Evolutionary conservation across 257 asterid species (phyloP), one percentile per base, ranked within the genome.

Genomic region (Asclepias syriaca): DNA sequence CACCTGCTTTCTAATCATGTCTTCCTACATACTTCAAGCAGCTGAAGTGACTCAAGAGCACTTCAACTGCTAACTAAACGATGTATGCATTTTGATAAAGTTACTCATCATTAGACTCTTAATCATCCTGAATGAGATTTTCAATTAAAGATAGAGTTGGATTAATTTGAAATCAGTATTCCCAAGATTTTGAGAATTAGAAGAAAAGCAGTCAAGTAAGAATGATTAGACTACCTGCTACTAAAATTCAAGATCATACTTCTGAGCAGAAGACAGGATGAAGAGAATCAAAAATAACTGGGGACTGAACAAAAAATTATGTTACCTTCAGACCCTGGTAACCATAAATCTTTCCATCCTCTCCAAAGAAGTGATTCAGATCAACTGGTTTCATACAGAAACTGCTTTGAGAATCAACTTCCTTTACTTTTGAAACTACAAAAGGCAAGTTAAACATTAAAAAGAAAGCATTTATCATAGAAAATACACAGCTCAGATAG

Each of bases 311-410:
- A 9, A 8, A 29, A 39, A 69, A 11, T 22, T 3, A 54, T 24
- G 37, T 60, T 82, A 95, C 99, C 99, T 87, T 83, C 84, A 95
- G 79, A 48, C 87, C 92, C 81, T 80, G 81, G 74, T 90, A 90
- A 45, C 99, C 99, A 72, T 83, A 95, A 76, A 95, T 86, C 77
- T 78, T 92, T 51, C 96, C 97, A 16, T 87, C 98, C 29, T 85
- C 97, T 70, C 80, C 97, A 73, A 90, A 92, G 79, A 92, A 95
- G 13, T 40, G 80, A 80, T 77, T 86, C 78, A 95, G 75, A 80
- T 92, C 98, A 85, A 92, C 80, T 13, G 99, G 92, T 49, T 87
- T 88, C 37, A 95, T 56, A 71, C 68, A 78, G 79, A 79, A 92
- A 77, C 89, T 78, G 77, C 81, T 80, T 27, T 81, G 84, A 64